Conservation (phyloP, 176 grass and related monocot species). For the Chloris gayana region DNA sequence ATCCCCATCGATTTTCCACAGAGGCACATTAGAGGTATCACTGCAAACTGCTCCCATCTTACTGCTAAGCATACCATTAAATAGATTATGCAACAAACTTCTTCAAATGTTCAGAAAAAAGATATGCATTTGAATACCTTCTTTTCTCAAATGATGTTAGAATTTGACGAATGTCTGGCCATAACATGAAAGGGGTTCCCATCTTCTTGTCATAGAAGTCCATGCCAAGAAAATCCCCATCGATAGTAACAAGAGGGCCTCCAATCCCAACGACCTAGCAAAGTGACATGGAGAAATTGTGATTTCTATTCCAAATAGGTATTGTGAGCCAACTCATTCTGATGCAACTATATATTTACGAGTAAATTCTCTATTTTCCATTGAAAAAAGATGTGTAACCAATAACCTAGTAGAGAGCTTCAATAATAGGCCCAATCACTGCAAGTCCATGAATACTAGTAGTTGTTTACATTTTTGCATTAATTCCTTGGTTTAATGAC, state of each 20-base stretch:
- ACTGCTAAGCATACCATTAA: conserved; percentile 3
- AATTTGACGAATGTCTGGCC: no score
- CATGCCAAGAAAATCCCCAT: not conserved
- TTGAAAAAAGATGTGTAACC: no score
- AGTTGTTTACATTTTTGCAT: no score
- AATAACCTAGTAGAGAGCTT: no score
- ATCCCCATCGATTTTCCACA: not conserved
- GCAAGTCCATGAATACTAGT: no score
- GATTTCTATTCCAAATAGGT: not conserved
- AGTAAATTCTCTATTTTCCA: no score
- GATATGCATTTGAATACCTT: not conserved
- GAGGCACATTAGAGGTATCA: not conserved
- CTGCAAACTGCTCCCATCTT: not conserved
- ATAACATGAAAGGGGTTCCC: no score
- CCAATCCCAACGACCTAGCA: conserved; percentile 38
- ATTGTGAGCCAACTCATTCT: not conserved
- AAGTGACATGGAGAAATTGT: not conserved
- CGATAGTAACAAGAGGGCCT: conserved; percentile 11
- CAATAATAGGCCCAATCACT: no score
- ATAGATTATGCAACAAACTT: conserved; percentile 7
- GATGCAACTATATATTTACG: not conserved
- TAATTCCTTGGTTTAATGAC: no score
- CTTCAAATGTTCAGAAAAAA: not conserved
- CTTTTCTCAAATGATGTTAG: no score
- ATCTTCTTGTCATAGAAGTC: no score